These are phyloP conservation scores for Scutellaria baicalensis DNA, from an alignment of 257 asterid species.

Conservation along the genomic window DNA sequence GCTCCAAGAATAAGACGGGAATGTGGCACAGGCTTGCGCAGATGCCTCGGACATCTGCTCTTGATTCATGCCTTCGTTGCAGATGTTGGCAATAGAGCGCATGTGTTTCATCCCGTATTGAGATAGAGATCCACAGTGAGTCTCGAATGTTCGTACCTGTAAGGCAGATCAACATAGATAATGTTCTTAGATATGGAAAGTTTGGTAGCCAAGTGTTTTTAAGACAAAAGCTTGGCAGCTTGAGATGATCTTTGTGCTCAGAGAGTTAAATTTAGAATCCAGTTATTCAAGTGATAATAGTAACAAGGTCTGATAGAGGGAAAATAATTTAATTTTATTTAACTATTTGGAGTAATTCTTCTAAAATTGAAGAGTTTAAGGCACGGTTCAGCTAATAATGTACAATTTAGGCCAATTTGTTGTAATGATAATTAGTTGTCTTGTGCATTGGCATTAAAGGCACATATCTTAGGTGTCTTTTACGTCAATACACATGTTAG, in stretches of 20 bases:
- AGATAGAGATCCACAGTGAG: conserved; percentile 72
- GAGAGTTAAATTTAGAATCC: neutral
- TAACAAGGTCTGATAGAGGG: neutral
- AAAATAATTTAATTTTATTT: too few species aligned
- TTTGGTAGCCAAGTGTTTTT: neutral
- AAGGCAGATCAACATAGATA: neutral
- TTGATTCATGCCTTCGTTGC: conserved; percentile 62
- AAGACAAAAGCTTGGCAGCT: neutral
- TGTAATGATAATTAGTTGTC: too few species aligned
- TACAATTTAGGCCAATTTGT: neutral
- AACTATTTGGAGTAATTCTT: neutral
- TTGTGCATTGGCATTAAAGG: neutral
- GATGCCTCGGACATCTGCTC: conserved; percentile 86
- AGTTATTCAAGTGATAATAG: neutral
- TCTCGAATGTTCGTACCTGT: conserved; percentile 75
- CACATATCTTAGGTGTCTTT: too few species aligned
- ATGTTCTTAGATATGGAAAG: neutral
- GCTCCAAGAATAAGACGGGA: conserved; percentile 79
- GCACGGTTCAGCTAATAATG: neutral
- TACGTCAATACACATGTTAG: neutral
- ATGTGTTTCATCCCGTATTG: conserved; percentile 97
- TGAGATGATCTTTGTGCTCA: neutral
- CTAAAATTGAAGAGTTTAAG: neutral
- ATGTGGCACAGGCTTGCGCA: conserved; percentile 55
- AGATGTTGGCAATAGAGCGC: conserved; percentile 87